phyloP scores from a whole-genome alignment of 2,329 filamentous ascomycete genomes.

The Aspergillus cejpii region DNA sequence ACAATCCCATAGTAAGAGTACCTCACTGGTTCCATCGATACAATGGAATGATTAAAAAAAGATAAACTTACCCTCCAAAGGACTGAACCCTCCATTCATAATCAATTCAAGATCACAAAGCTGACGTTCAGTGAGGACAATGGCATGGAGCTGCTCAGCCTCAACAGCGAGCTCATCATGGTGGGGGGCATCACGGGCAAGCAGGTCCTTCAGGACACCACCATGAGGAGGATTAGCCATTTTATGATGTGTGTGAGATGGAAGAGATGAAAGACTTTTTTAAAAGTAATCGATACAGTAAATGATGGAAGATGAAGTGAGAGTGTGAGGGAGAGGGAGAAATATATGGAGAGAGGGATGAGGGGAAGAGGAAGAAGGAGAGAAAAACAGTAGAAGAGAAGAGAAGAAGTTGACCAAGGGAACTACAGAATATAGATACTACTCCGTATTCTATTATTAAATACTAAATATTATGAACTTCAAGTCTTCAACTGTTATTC shows the following conservation, averaged over 20 bases:
- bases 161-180: constrained; percentile 73
- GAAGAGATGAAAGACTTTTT: constrained; percentile 1
- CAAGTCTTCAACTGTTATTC: too few relatives aligned
- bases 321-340: constrained; percentile 1
- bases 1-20: constrained; percentile 8
- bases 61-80: constrained; percentile 71
- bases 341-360: constrained; percentile 2
- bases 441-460: too few relatives aligned
- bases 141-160: constrained; percentile 76
- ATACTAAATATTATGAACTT: too few relatives aligned
- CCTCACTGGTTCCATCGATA: too few relatives aligned
- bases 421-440: too few relatives aligned
- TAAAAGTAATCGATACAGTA: neutral
- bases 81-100: constrained; percentile 95
- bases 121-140: constrained; percentile 84
- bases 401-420: neutral
- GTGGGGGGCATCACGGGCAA: constrained; percentile 82
- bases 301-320: constrained; percentile 1
- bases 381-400: neutral
- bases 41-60: neutral
- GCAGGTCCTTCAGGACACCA: constrained; percentile 94
- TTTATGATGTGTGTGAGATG: constrained; percentile 13
- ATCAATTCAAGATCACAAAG: constrained; percentile 97
- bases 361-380: constrained; percentile 1
- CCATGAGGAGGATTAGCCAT: constrained; percentile 64